Percentiles rank a stretch among this genome's conserved stretches.
phyloP scores from a whole-genome alignment of 2,329 filamentous ascomycete species.

The Herpomyces periplanetae region DNA sequence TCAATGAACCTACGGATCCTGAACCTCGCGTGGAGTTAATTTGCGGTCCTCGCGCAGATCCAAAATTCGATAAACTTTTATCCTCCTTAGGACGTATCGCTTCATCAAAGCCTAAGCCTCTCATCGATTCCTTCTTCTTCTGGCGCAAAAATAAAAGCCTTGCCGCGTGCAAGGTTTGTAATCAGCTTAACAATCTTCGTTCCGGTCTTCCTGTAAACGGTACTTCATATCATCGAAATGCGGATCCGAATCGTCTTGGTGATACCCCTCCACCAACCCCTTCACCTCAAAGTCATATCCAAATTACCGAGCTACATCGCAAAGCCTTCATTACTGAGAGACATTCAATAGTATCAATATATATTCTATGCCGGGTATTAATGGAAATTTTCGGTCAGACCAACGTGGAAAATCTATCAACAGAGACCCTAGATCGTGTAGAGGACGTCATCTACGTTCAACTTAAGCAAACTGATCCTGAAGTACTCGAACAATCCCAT shows the following conservation, averaged over 20 bases:
- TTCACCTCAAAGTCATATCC: conserved; percentile 6
- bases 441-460: conserved; percentile 93
- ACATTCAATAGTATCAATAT: conserved; percentile 71
- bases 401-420: conserved; percentile 35
- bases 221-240: conserved; percentile 30
- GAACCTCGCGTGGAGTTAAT: conserved; percentile 57
- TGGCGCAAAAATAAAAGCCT: conserved; percentile 93
- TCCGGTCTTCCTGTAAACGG: too few relatives aligned
- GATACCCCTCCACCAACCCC: conserved; percentile 5
- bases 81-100: conserved; percentile 74
- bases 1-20: conserved; percentile 33
- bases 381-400: conserved; percentile 82
- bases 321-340: conserved; percentile 36
- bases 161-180: conserved; percentile 13
- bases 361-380: conserved; percentile 65
- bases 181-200: too few relatives aligned
- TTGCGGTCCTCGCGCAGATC: conserved; percentile 58
- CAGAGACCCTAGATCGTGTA: conserved; percentile 69
- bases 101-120: conserved; percentile 57
- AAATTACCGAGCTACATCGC: conserved; percentile 5
- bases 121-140: conserved; percentile 90
- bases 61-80: conserved; percentile 70
- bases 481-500: conserved; percentile 33
- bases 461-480: conserved; percentile 49
- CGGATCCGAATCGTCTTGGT: conserved; percentile 6